Evolutionary conservation across 257 asterid species (phyloP).

Genomic region (Nicotiana undulata): DNA sequence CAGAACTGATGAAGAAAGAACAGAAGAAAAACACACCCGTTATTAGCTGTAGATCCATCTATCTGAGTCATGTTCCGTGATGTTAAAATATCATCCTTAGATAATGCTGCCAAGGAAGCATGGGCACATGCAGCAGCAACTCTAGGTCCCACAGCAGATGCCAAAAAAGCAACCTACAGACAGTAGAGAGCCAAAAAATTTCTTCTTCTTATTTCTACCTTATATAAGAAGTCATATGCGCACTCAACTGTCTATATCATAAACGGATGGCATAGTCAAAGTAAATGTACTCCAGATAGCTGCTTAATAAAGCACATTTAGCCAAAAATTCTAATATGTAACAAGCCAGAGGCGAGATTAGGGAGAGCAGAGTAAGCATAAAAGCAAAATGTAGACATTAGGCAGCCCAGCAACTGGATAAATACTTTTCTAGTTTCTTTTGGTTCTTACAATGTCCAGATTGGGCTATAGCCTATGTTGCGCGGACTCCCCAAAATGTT

Average conservation of each 20-base stretch:
- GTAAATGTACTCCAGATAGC: background rate
- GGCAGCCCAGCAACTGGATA: background rate
- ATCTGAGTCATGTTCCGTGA: constrained; percentile 14
- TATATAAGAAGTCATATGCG: background rate
- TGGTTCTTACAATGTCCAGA: background rate
- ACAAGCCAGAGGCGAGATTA: background rate
- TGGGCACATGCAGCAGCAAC: constrained; percentile 99
- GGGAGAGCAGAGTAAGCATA: background rate
- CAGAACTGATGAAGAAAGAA: background rate
- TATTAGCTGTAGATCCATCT: constrained; percentile 28
- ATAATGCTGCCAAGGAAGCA: constrained; percentile 65
- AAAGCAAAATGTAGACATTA: background rate
- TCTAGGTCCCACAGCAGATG: constrained; percentile 92
- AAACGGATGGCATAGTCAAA: background rate
- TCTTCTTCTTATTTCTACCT: background rate
- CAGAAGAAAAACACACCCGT: constrained; percentile 10
- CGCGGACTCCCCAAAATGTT: too few relatives aligned
- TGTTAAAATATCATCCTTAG: constrained; percentile 33
- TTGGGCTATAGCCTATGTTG: too few relatives aligned
- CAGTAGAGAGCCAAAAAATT: background rate
- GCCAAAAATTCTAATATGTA: background rate
- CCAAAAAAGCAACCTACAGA: constrained; percentile 83
- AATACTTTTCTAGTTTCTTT: background rate
- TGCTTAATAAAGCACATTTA: background rate
- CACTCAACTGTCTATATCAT: background rate